Conservation (phyloP, 2,329 filamentous ascomycete species). For the Diaporthe destruens region DNA sequence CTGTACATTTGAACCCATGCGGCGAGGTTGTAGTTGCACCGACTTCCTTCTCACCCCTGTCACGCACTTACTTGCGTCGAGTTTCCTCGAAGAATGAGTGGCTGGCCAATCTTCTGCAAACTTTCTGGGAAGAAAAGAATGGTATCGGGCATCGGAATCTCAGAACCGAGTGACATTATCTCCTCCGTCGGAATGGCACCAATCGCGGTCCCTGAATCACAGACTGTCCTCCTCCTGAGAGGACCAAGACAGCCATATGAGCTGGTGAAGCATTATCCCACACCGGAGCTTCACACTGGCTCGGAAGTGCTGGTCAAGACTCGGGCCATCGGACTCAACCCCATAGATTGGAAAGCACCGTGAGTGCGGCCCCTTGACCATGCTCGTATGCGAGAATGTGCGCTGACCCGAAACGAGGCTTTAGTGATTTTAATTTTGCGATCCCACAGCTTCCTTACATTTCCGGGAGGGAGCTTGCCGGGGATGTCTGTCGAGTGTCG, state of each 20-base stretch:
- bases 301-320: slow-evolving; percentile 73
- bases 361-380: slow-evolving; percentile 55
- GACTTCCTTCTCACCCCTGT: background rate
- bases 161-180: slow-evolving; percentile 4
- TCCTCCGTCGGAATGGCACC: slow-evolving; percentile 19
- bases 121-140: slow-evolving; percentile 36
- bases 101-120: slow-evolving; percentile 38
- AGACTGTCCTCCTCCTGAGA: slow-evolving; percentile 49
- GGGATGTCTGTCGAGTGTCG: slow-evolving; percentile 67
- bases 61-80: background rate
- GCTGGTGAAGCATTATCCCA: slow-evolving; percentile 47
- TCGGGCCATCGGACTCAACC: slow-evolving; percentile 77
- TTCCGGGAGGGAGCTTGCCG: slow-evolving; percentile 77
- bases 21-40: background rate
- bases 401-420: background rate
- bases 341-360: slow-evolving; percentile 82
- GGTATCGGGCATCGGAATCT: background rate
- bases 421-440: slow-evolving; percentile 77
- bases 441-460: slow-evolving; percentile 77
- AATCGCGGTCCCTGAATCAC: slow-evolving; percentile 44
- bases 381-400: background rate
- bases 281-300: slow-evolving; percentile 45
- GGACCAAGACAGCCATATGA: slow-evolving; percentile 49
- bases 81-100: slow-evolving; percentile 1
- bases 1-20: background rate